Evolutionary conservation across 441 rosid species (phyloP).

Genomic region (Pelargonium cotyledonis): DNA sequence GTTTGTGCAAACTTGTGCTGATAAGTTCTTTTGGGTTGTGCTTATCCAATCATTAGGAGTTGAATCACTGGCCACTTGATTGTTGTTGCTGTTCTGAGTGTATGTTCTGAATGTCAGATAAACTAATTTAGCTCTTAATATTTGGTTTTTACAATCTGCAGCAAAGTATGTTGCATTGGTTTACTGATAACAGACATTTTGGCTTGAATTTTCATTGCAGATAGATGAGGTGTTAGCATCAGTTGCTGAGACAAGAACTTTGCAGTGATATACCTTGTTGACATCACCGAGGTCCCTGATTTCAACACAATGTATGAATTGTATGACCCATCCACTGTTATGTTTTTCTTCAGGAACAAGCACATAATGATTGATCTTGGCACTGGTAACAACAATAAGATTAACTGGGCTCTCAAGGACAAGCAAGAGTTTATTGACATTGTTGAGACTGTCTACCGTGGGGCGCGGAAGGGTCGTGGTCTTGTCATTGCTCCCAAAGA

Average conservation of each 20-base stretch:
- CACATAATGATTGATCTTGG: conserved; percentile 97
- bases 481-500: conserved; percentile 93
- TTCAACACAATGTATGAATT: conserved; percentile 54
- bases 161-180: too few species aligned
- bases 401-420: conserved; percentile 95
- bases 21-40: too few species aligned
- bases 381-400: conserved; percentile 94
- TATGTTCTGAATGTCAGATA: too few species aligned
- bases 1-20: too few species aligned
- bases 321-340: conserved; percentile 70
- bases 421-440: conserved; percentile 90
- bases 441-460: conserved; percentile 77
- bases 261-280: conserved; percentile 90
- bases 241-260: conserved; percentile 95
- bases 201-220: conserved; percentile 25
- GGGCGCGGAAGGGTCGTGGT: conserved; percentile 94
- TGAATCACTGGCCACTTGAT: too few species aligned
- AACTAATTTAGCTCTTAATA: too few species aligned
- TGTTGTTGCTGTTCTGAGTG: too few species aligned
- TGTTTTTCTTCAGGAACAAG: conserved; percentile 96
- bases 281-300: conserved; percentile 85
- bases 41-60: too few species aligned
- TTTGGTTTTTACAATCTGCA: too few species aligned
- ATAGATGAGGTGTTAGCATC: conserved; percentile 93
- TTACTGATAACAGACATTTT: background rate